phyloP scores from a whole-genome alignment of 1,284 basidiomycete species.

The Sutorius eximius region DNA sequence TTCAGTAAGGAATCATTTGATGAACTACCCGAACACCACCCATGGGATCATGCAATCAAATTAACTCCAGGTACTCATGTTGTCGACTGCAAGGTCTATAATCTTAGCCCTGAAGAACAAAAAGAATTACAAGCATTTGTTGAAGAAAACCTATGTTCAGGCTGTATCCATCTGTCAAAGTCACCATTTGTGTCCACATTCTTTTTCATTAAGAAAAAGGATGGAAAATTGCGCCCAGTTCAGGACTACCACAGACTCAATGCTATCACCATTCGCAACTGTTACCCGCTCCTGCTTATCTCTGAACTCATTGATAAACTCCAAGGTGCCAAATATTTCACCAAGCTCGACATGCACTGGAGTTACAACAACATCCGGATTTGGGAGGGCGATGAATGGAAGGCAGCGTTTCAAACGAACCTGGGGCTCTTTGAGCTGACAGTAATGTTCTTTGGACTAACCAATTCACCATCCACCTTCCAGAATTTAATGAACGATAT shows the following conservation, averaged over 20 bases:
- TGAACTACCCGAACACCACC: background rate
- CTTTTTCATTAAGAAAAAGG: background rate
- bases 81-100: background rate
- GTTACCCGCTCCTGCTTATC: background rate
- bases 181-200: background rate
- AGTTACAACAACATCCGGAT: background rate
- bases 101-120: too few relatives aligned
- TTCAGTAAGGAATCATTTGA: background rate
- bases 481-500: background rate
- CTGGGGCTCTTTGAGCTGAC: background rate
- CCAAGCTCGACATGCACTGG: background rate
- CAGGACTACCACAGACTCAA: too few relatives aligned
- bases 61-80: background rate
- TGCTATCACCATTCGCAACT: too few relatives aligned
- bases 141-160: background rate
- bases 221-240: background rate
- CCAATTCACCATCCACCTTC: too few relatives aligned
- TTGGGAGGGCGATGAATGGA: constrained; percentile 1
- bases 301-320: background rate
- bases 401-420: background rate
- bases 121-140: background rate
- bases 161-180: too few relatives aligned
- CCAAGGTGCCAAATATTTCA: background rate
- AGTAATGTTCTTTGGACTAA: too few relatives aligned
- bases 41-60: too few relatives aligned